Base-by-base conservation (phyloP, 169 alveolate genomes). In the Plasmodium vinckei region DNA sequence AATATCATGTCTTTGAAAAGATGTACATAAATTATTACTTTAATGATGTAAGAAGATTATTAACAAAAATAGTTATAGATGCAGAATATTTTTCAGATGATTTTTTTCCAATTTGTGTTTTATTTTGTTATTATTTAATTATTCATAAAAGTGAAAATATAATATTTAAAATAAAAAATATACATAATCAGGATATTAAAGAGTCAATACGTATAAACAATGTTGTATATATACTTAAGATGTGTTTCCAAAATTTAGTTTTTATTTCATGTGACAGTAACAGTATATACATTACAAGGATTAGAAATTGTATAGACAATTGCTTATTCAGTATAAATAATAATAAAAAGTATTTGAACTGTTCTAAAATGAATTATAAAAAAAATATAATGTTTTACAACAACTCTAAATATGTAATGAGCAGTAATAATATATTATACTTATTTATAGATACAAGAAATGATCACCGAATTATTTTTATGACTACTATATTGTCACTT, bases 1-100 rank as follows among this genome's bases (percentile, higher is more conserved):
- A 73, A 51, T 73, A 64, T 39, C 23, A 73, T 15, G 17, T 42
- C 6, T 73, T 59, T 51, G 73, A 73, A 15, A 59, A 73, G 10
- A 53, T 73, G 2, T 17, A 59, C 42, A n/a, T 73, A 19, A 73
- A 73, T 42, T 21, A 39, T 25, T 21, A 39, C 5, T 9, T 21
- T 1, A 65, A 13, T 10, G 3, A 42, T 6, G 9, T 33, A 15
- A 15, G 10, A 7, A 60, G 21, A 9, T 0, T 44, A 44, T 27
- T 12, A 39, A 17, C 57, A 19, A 53, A 73, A 42, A 33, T 73
- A 49, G 73, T 73, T 19, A 51, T 73, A 73, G 87, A 73, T 53
- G 87, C 72, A 3, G 87, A 73, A 73, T 39, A 21, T 6, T 73
- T 73, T 46, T 73, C 87, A 2, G 87, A 73, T 21, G 87, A 73